Evolutionary conservation across 108 stramenopile species (phyloP).

Genomic region (Aurantiochytrium sp.): DNA sequence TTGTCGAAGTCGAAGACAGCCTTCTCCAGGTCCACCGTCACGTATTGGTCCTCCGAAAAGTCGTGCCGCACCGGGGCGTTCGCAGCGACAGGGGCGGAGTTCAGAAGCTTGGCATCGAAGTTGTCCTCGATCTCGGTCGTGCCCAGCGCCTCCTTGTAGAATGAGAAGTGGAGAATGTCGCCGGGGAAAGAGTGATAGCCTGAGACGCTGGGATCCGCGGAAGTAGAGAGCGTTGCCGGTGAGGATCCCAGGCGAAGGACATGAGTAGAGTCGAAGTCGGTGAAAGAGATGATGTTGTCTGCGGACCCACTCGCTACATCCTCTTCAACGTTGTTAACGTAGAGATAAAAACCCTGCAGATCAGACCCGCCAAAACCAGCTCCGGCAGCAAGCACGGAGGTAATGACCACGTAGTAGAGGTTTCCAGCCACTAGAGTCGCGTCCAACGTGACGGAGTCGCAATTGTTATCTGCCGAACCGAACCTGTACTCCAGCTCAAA

Average conservation of each 20-base stretch:
- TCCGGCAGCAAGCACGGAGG: too few species aligned
- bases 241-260: constrained; percentile 18
- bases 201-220: too few species aligned
- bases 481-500: neutral
- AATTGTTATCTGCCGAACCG: too few species aligned
- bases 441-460: neutral
- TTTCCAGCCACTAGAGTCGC: neutral
- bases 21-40: neutral
- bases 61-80: neutral
- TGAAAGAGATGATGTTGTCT: neutral
- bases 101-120: neutral
- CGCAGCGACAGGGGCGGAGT: neutral
- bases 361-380: too few species aligned
- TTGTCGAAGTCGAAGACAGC: neutral
- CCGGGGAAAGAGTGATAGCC: neutral
- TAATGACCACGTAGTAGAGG: neutral
- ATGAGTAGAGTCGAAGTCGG: neutral
- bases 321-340: too few species aligned
- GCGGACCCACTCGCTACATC: neutral
- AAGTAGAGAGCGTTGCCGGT: neutral
- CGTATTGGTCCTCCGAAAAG: neutral
- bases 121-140: neutral
- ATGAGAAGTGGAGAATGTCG: neutral
- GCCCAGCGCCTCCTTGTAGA: neutral
- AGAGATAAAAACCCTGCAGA: too few species aligned